Percentiles rank a stretch among this genome's conserved stretches.
These are phyloP conservation scores for Trichoderma atroviride DNA, from an alignment of 2,329 filamentous ascomycete genomes.

Conservation along the genomic window DNA sequence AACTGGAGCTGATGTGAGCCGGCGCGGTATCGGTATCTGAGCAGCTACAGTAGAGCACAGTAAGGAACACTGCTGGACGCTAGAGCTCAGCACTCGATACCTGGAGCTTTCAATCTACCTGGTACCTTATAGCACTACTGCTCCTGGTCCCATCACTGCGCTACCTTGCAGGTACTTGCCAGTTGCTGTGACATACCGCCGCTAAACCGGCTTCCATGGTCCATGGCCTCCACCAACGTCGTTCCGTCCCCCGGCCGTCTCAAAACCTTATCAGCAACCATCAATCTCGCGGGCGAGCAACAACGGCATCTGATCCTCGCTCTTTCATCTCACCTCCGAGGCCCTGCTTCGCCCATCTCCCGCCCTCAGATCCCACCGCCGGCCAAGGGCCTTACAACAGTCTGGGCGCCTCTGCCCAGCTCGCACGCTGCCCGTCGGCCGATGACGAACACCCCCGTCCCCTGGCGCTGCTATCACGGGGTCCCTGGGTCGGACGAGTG, in stretches of 20 bases:
- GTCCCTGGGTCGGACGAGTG: constrained; percentile 26
- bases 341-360: neutral
- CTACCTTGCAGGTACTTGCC: neutral
- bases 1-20: constrained; percentile 10
- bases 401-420: neutral
- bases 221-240: constrained; percentile 13
- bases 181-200: neutral
- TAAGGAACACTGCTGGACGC: neutral
- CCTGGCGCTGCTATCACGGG: constrained; percentile 28
- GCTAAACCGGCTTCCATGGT: neutral
- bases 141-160: neutral
- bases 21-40: neutral
- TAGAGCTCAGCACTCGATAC: neutral
- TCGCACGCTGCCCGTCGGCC: constrained; percentile 14
- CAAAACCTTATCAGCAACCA: constrained; percentile 19
- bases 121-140: neutral
- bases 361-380: constrained; percentile 14
- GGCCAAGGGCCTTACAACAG: neutral
- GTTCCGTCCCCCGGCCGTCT: constrained; percentile 10
- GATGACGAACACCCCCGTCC: constrained; percentile 25
- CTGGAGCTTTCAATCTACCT: neutral
- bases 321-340: neutral
- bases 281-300: constrained; percentile 1
- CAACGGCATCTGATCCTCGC: neutral
- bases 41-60: neutral